phyloP scores from a whole-genome alignment of 495 filamentous ascomycete genomes.

The Neurospora intermedia region DNA sequence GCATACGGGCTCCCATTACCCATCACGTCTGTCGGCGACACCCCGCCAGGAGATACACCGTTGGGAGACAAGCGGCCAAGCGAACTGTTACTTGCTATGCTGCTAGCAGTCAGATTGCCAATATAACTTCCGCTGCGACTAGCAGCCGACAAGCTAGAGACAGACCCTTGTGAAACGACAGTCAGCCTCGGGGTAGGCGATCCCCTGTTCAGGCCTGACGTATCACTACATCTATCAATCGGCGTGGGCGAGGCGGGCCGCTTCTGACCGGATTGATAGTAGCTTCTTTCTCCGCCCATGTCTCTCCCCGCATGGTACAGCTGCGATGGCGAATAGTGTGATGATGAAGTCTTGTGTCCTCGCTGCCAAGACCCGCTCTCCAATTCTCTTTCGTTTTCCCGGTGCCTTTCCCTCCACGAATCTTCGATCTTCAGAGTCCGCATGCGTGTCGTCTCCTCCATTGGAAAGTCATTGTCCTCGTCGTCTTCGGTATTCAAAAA shows the following conservation, averaged over 20 bases:
- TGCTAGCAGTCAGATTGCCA: constrained; percentile 59
- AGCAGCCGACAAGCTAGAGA: constrained; percentile 63
- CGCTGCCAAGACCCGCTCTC: constrained; percentile 2
- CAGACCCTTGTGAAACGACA: constrained; percentile 50
- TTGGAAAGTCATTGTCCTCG: constrained; percentile 54
- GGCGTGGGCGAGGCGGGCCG: constrained; percentile 74
- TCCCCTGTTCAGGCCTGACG: constrained; percentile 37
- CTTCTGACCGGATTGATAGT: constrained; percentile 51
- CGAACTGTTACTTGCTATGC: constrained; percentile 62
- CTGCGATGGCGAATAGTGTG: constrained; percentile 16
- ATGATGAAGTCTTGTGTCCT: not conserved
- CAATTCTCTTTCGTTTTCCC: constrained; percentile 9
- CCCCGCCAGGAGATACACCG: constrained; percentile 53
- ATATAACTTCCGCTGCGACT: constrained; percentile 66
- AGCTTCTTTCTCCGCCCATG: constrained; percentile 19
- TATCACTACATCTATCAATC: constrained; percentile 57
- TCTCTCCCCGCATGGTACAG: constrained; percentile 11
- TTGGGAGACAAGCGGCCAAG: constrained; percentile 66
- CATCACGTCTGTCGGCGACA: constrained; percentile 41
- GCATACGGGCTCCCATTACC: constrained; percentile 47
- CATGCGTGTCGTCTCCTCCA: constrained; percentile 52
- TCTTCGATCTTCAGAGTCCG: constrained; percentile 50
- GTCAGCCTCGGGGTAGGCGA: constrained; percentile 48
- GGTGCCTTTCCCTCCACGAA: constrained; percentile 24
- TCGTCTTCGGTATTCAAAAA: constrained; percentile 33